Base-by-base conservation (phyloP, 2,329 filamentous ascomycete species). In the Clonostachys rhizophaga region DNA sequence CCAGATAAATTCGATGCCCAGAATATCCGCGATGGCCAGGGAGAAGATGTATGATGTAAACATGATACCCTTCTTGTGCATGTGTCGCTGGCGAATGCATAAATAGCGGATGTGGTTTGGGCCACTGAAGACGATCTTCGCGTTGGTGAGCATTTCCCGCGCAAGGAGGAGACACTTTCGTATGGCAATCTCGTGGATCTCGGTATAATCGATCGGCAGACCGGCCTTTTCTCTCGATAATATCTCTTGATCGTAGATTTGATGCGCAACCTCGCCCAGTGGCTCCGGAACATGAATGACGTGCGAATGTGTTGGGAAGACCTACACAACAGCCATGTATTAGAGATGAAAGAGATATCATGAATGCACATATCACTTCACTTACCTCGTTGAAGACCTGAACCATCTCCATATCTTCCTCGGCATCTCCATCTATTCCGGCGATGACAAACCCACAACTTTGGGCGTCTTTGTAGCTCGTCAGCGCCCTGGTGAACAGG, bases 51-150 rank as follows among this genome's bases (percentile, higher is more conserved):
- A 58, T 2, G 54, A 53, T 16, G 56, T 56, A 24, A 58, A 58
- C 56, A 58, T 58, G 50, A 58, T 55, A 42, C 52, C 56, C 45
- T 58, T 58, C 37, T 58, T 58, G 44, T 58, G 54, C 50, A 58
- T 50, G 40, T 58, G 56, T 10, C 52, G 50, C 40, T 58, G 56
- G 14, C 52, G 49, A 34, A 58, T 49, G 49, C 56, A 58, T 6
- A 58, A 39, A 18, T 55, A 47, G 8, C 50, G 50, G n/a, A 54
- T 41, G 24, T 42, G 50, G 30, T 54, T 33, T 7, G 40, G 34
- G 3, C 52, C 53, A n/a, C 35, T 33, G 34, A 58, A 50, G 20
- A 42, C 14, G 34, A 57, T 46, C 7, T 52, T 51, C 14, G 54
- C 47, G 16, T 54, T 50, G 16, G 49, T 43, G 6, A 58, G 46